A percentile compares a stretch with the other conserved stretches of the same genome.
phyloP scores from a whole-genome alignment of 2,329 filamentous ascomycete species.

The Hymenoscyphus albidus region DNA sequence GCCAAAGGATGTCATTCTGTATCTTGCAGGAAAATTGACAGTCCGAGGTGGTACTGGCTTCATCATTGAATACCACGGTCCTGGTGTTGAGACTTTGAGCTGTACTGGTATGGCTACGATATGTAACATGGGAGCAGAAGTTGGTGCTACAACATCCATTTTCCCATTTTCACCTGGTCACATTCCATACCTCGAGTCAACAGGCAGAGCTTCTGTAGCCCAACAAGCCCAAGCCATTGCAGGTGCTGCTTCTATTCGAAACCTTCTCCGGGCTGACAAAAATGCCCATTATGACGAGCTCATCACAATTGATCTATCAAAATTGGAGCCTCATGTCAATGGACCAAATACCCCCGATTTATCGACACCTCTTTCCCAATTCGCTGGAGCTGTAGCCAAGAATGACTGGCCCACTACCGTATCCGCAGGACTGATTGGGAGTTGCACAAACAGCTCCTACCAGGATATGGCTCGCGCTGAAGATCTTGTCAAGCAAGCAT shows the following conservation, averaged over 20 bases:
- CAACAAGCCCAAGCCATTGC: slow-evolving; percentile 32
- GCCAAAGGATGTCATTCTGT: slow-evolving; percentile 92
- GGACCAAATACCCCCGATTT: slow-evolving; percentile 95
- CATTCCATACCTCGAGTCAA: slow-evolving; percentile 80
- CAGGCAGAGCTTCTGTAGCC: slow-evolving; percentile 57
- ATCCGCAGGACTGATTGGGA: slow-evolving; percentile 90
- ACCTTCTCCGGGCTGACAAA: slow-evolving; percentile 71
- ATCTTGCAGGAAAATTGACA: slow-evolving; percentile 83
- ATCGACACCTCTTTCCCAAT: slow-evolving; percentile 85
- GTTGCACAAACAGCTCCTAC: slow-evolving; percentile 98
- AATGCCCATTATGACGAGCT: slow-evolving; percentile 85
- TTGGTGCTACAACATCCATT: slow-evolving; percentile 77
- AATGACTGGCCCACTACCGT: slow-evolving; percentile 90
- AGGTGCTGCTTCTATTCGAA: slow-evolving; percentile 43
- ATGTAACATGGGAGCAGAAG: slow-evolving; percentile 86
- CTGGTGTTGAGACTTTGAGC: slow-evolving; percentile 84
- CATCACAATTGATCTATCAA: slow-evolving; percentile 84
- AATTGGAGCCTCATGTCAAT: slow-evolving; percentile 93
- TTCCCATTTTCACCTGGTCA: slow-evolving; percentile 85
- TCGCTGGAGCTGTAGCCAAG: slow-evolving; percentile 76
- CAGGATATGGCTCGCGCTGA: slow-evolving; percentile 97
- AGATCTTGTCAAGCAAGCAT: slow-evolving; percentile 86
- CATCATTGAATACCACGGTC: slow-evolving; percentile 90
- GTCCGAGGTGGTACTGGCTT: slow-evolving; percentile 92
- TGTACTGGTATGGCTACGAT: slow-evolving; percentile 91